Evolutionary conservation across 768 basidiomycete species (phyloP), one percentile per base, ranked within the genome.

Genomic region (Aureoboletus auriporus): DNA sequence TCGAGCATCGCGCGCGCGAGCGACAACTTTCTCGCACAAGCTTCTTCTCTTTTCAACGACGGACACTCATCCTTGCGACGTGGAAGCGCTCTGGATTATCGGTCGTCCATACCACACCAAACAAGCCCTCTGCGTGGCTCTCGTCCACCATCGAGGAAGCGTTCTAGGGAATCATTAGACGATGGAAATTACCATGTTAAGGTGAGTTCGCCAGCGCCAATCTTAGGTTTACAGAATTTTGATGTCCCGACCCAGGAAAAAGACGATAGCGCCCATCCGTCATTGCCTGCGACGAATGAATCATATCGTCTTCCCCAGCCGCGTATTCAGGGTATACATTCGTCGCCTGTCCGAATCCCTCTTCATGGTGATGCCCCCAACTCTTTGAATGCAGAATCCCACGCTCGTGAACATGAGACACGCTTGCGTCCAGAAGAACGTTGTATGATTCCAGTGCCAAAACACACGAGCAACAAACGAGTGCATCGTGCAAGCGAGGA

Each of bases 1-100:
- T 59, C 62, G 12, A 63, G 53, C 44, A 68, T 66, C 5, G 65
- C 65, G 34, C 63, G 61, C 20, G 67, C 61, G 5, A 67, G 67
- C 47, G 65, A 67, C 52, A 56, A 49, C 31, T 67, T 67, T 54
- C 65, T 65, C 27, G 55, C 65, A 27, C 63, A 65, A 44, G 67
- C 51, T 17, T 67, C 67, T 0, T 63, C 65, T 6, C 53, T 69
- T 46, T 63, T 62, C 39, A 61, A 52, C 17, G 65, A 58, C 13
- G 57, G 56, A 5, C 49, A 55, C 47, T 52, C 58, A 20, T 36
- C 56, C 42, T 46, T 45, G 39, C 59, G 56, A 49, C 58, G 53
- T 39, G 52, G 38, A 39, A 46, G 46, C 30, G 46, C 49, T 16
- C 17, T 63, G 35, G 61, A 61, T 10, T 55, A 54, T 44, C 50